Conservation (phyloP, 495 filamentous ascomycete species). For the Aspergillus cristatus region DNA sequence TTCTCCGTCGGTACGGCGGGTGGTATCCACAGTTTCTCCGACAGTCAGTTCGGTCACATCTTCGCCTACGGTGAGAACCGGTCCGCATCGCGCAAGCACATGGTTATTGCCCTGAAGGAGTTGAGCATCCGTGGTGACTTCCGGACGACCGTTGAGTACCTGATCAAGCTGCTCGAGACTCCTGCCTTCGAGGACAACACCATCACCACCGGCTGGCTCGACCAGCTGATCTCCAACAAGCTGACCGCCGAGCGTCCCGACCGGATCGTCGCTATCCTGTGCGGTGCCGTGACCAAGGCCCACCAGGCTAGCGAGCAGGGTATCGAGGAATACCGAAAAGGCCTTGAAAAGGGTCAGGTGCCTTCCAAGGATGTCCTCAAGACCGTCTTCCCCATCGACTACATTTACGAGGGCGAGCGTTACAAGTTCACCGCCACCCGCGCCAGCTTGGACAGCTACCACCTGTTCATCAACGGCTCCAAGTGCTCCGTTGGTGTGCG, state of each 20-base stretch:
- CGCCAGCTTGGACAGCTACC: conserved; percentile 88
- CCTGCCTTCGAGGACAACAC: conserved; percentile 98
- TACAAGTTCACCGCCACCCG: conserved; percentile 99
- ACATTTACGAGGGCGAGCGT: conserved; percentile 92
- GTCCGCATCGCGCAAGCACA: conserved; percentile 93
- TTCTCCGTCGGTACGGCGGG: conserved; percentile 96
- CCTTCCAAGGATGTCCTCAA: conserved; percentile 92
- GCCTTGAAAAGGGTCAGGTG: conserved; percentile 96
- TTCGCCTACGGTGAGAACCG: conserved; percentile 98
- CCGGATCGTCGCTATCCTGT: conserved; percentile 80
- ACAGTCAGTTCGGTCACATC: conserved; percentile 98
- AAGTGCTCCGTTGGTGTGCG: conserved; percentile 92
- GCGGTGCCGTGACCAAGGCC: conserved; percentile 89
- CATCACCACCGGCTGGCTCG: conserved; percentile 97
- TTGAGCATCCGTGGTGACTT: conserved; percentile 99
- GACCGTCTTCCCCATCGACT: conserved; percentile 96
- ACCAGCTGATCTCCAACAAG: conserved; percentile 96
- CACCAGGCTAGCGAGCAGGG: conserved; percentile 85
- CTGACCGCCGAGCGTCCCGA: conserved; percentile 95
- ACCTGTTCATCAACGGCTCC: conserved; percentile 98
- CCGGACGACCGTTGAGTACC: conserved; percentile 94
- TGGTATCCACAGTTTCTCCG: conserved; percentile 98
- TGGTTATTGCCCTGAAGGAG: conserved; percentile 98
- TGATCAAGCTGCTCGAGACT: conserved; percentile 97
- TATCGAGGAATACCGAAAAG: conserved; percentile 74